Conservation (phyloP, 2,329 filamentous ascomycete genomes). For the Alternaria rosae region DNA sequence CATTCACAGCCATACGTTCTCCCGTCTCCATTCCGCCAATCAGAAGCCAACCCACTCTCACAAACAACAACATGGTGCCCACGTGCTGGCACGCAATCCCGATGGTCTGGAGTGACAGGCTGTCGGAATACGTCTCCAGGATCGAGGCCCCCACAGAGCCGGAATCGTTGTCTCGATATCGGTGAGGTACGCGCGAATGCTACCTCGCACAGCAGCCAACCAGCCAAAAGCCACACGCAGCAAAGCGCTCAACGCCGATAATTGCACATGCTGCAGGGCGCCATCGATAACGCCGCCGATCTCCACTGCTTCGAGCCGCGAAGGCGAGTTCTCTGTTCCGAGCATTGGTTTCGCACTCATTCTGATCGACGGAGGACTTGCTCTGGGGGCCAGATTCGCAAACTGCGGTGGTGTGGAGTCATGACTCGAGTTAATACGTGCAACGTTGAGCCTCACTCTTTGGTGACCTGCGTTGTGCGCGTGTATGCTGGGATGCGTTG, state of each 20-base stretch:
- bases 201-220: constrained; percentile 15
- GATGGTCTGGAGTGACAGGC: constrained; percentile 25
- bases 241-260: not conserved
- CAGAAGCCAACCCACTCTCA: not conserved
- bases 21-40: not conserved
- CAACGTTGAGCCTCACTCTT: constrained; percentile 15
- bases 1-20: not conserved
- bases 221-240: not conserved
- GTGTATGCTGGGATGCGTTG: not conserved
- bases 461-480: constrained; percentile 2
- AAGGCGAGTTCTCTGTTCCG: not conserved
- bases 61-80: not conserved
- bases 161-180: not conserved
- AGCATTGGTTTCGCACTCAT: not conserved
- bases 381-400: not conserved
- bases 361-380: not conserved
- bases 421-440: not conserved
- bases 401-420: not conserved
- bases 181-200: not conserved
- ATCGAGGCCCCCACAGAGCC: not conserved
- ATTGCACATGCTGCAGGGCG: not conserved
- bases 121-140: constrained; percentile 10
- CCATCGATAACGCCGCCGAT: not conserved
- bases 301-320: not conserved
- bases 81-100: constrained; percentile 10